These are phyloP conservation scores for Sporothrix phasma DNA, from an alignment of 2,329 filamentous ascomycete genomes.

Conservation along the genomic window DNA sequence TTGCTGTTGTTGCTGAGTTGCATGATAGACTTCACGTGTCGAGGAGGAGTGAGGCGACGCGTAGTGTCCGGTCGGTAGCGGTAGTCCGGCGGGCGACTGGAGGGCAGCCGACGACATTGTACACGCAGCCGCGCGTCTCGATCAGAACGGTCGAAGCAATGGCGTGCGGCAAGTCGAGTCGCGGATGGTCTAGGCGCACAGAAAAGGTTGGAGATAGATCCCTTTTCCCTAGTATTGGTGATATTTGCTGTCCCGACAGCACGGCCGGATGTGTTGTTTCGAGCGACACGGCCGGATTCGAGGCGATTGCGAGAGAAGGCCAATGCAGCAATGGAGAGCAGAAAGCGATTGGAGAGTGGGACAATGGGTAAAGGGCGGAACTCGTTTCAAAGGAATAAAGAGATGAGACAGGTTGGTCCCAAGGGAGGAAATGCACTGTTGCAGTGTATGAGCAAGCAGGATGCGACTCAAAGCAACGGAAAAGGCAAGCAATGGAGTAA, in stretches of 20 bases:
- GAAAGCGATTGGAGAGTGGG: background rate
- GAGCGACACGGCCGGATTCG: background rate
- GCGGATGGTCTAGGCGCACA: background rate
- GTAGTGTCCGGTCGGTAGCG: constrained; percentile 43
- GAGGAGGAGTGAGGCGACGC: constrained; percentile 42
- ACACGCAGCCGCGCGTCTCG: constrained; percentile 11
- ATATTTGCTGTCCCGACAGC: background rate
- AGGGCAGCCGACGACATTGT: constrained; percentile 56
- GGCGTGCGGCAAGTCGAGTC: background rate
- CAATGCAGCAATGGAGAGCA: background rate
- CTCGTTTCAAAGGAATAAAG: background rate
- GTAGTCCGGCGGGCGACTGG: constrained; percentile 42
- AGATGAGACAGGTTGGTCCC: background rate
- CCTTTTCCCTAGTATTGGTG: background rate
- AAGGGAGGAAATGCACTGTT: background rate
- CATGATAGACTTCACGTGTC: constrained; percentile 48
- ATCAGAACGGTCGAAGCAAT: background rate
- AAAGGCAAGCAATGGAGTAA: background rate
- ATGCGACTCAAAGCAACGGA: background rate
- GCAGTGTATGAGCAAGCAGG: background rate
- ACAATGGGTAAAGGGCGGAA: background rate
- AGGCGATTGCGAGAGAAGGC: background rate
- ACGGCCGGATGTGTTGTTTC: background rate
- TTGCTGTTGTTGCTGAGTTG: constrained; percentile 33
- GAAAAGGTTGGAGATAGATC: background rate